Conservation (phyloP, 1,284 basidiomycete species). For the Ustilago sp. region DNA sequence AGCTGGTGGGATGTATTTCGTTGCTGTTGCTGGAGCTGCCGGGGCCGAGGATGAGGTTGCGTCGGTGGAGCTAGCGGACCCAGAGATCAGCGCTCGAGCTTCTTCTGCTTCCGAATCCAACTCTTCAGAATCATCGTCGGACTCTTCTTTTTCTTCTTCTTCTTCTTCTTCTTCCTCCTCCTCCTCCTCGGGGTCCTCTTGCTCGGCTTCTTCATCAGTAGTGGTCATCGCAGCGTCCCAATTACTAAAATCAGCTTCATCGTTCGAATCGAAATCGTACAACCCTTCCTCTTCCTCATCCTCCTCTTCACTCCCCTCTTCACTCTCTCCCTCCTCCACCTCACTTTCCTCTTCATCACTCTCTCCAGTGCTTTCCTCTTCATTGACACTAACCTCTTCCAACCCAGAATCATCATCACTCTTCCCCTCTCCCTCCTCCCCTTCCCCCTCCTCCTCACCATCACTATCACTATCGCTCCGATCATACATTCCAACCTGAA, state of each 20-base stretch:
- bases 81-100: slow-evolving; percentile 30
- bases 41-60: slow-evolving; percentile 11
- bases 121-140: slow-evolving; percentile 17
- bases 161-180: slow-evolving; percentile 16
- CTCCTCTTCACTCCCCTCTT: slow-evolving; percentile 7
- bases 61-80: not conserved
- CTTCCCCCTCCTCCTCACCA: slow-evolving; percentile 5
- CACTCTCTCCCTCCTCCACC: slow-evolving; percentile 6
- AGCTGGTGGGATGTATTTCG: slow-evolving; percentile 73
- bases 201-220: slow-evolving; percentile 39
- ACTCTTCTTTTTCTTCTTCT: slow-evolving; percentile 8
- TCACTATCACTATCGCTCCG: slow-evolving; percentile 16
- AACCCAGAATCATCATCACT: slow-evolving; percentile 27
- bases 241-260: slow-evolving; percentile 49
- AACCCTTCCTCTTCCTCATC: slow-evolving; percentile 32
- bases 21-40: slow-evolving; percentile 39
- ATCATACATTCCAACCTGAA: slow-evolving; percentile 56
- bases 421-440: slow-evolving; percentile 7
- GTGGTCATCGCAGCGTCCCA: slow-evolving; percentile 57
- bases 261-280: slow-evolving; percentile 49
- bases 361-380: slow-evolving; percentile 7
- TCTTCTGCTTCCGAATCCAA: slow-evolving; percentile 41
- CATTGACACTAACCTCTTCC: slow-evolving; percentile 23
- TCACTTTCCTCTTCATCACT: slow-evolving; percentile 22
- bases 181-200: slow-evolving; percentile 19